phyloP scores from a whole-genome alignment of 176 grass and related monocot species.

The Panicum miliaceum region DNA sequence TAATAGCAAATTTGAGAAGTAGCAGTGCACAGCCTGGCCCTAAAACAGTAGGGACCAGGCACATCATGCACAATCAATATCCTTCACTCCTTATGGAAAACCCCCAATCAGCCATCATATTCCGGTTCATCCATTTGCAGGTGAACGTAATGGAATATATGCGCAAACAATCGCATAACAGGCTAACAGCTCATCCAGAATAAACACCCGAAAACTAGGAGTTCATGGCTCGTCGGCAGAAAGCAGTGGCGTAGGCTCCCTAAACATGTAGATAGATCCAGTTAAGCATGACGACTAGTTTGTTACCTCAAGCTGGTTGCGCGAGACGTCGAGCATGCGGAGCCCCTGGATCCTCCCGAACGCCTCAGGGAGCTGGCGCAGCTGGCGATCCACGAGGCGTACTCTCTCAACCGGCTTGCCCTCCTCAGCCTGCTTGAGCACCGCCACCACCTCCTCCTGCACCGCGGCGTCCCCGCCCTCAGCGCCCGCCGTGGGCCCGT shows the following conservation, averaged over 20 bases:
- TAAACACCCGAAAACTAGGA: not conserved
- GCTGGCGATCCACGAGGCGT: slow-evolving; percentile 60
- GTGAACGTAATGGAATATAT: not conserved
- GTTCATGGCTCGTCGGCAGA: not conserved
- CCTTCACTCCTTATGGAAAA: not conserved
- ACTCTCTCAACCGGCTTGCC: slow-evolving; percentile 56
- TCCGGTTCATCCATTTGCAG: not conserved
- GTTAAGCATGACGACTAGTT: not conserved
- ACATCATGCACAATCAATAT: not conserved
- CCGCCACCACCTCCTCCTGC: slow-evolving; percentile 62
- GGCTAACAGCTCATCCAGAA: not conserved
- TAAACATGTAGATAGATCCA: slow-evolving; percentile 31
- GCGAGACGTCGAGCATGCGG: slow-evolving; percentile 75
- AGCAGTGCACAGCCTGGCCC: not conserved
- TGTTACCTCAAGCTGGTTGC: slow-evolving; percentile 81
- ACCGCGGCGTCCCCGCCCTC: slow-evolving; percentile 39
- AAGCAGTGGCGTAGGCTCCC: not conserved
- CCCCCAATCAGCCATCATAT: not conserved
- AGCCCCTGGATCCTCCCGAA: slow-evolving; percentile 72
- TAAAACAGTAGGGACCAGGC: not conserved
- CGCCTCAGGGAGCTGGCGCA: slow-evolving; percentile 68
- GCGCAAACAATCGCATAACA: not conserved
- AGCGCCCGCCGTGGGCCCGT: not conserved
- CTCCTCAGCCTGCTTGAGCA: slow-evolving; percentile 61
- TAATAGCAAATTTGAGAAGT: not conserved